Conservation (phyloP, 306 rosid genomes). For the Carpinus viminea region DNA sequence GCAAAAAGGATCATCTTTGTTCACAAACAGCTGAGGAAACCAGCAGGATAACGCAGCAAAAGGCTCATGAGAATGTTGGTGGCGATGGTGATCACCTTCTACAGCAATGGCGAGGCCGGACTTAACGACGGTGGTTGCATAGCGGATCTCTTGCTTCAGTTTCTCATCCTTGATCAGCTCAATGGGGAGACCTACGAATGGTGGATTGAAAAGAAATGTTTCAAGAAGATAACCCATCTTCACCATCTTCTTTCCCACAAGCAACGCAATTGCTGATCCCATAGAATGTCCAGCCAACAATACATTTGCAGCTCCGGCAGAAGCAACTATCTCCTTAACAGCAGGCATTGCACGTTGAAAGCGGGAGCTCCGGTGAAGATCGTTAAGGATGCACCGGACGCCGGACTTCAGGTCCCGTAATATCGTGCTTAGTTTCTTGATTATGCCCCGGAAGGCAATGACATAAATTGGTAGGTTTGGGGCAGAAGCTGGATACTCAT, state of each 20-base stretch:
- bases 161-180: conserved; percentile 11
- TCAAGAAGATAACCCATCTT: conserved; percentile 22
- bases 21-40: conserved; percentile 38
- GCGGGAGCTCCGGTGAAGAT: conserved; percentile 23
- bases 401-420: not conserved
- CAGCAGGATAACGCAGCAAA: conserved; percentile 16
- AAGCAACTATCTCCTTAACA: not conserved
- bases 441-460: conserved; percentile 35
- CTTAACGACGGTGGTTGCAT: conserved; percentile 19
- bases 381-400: conserved; percentile 2
- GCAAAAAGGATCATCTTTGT: conserved; percentile 28
- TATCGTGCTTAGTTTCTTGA: not conserved
- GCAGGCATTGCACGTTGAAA: conserved; percentile 9
- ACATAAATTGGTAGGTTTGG: conserved; percentile 26
- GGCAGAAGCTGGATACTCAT: conserved; percentile 1
- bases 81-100: not conserved
- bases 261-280: conserved; percentile 38
- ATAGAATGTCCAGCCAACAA: conserved; percentile 45
- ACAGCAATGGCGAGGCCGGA: conserved; percentile 12
- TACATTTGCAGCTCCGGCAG: conserved; percentile 14
- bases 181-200: conserved; percentile 24
- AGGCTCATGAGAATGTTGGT: not conserved
- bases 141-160: conserved; percentile 20
- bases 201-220: conserved; percentile 40
- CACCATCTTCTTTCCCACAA: conserved; percentile 28